Evolutionary conservation across 306 rosid species (phyloP).

Genomic region (Prunus fruticosa): DNA sequence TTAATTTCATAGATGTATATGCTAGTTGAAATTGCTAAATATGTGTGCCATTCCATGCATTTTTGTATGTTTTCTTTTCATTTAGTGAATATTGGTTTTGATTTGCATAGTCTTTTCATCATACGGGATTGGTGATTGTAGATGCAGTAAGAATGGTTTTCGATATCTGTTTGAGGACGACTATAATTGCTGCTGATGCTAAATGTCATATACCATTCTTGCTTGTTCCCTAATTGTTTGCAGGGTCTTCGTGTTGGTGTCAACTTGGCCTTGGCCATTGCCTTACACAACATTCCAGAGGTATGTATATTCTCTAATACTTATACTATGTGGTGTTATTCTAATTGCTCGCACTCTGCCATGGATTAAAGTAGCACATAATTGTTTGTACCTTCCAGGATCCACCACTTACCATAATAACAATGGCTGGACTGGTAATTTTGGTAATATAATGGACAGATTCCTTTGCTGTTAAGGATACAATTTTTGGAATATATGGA

Average conservation of each 20-base stretch:
- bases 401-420: background rate
- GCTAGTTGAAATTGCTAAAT: background rate
- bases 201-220: slow-evolving; percentile 19
- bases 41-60: background rate
- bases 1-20: background rate
- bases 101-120: background rate
- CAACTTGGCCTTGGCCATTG: slow-evolving; percentile 95
- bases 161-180: background rate
- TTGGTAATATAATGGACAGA: background rate
- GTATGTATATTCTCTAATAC: slow-evolving; percentile 56
- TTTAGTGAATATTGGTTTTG: background rate
- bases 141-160: background rate
- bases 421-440: background rate
- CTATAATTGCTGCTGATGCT: background rate
- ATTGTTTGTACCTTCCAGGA: background rate
- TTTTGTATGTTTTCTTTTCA: background rate
- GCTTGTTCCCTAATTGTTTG: slow-evolving; percentile 23
- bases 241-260: slow-evolving; percentile 96
- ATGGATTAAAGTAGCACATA: background rate
- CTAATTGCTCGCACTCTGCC: slow-evolving; percentile 17
- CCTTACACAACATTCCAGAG: slow-evolving; percentile 98
- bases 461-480: background rate
- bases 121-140: background rate
- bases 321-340: background rate
- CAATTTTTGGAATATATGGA: background rate